Evolutionary conservation across 208 protist species (phyloP).

Genomic region (Leishmania guyanensis): DNA sequence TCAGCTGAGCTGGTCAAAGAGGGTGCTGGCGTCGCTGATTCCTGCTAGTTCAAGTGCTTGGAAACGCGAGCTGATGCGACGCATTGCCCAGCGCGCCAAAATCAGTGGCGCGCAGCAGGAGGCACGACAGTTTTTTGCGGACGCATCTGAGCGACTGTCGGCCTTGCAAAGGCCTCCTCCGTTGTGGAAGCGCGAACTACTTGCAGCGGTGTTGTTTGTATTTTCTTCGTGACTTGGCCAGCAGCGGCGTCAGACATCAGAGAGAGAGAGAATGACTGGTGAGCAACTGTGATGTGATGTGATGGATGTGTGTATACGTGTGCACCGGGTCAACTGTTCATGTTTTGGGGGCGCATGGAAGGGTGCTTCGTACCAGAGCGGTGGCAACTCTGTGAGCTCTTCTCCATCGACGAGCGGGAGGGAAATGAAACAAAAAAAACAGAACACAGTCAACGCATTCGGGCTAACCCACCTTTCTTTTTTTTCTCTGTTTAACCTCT

Average conservation of each 20-base stretch:
- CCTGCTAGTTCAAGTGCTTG: slow-evolving; percentile 25
- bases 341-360: not conserved
- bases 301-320: not conserved
- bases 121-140: slow-evolving; percentile 23
- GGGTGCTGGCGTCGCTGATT: slow-evolving; percentile 23
- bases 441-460: not conserved
- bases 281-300: not conserved
- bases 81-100: slow-evolving; percentile 15
- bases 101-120: slow-evolving; percentile 3
- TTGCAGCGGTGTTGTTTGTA: slow-evolving; percentile 15
- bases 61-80: slow-evolving; percentile 24
- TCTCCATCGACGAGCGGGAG: not conserved
- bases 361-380: not conserved
- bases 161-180: not conserved
- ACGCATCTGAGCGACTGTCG: slow-evolving; percentile 13
- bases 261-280: not conserved
- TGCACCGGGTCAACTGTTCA: not conserved
- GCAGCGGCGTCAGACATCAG: not conserved
- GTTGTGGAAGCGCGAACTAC: slow-evolving; percentile 29
- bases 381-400: not conserved
- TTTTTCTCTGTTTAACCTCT: not conserved
- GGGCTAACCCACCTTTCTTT: not conserved
- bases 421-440: not conserved
- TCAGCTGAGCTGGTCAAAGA: slow-evolving; percentile 7
- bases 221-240: slow-evolving; percentile 11